Evolutionary conservation across 441 rosid genomes (phyloP).

Genomic region (California macrophylla): DNA sequence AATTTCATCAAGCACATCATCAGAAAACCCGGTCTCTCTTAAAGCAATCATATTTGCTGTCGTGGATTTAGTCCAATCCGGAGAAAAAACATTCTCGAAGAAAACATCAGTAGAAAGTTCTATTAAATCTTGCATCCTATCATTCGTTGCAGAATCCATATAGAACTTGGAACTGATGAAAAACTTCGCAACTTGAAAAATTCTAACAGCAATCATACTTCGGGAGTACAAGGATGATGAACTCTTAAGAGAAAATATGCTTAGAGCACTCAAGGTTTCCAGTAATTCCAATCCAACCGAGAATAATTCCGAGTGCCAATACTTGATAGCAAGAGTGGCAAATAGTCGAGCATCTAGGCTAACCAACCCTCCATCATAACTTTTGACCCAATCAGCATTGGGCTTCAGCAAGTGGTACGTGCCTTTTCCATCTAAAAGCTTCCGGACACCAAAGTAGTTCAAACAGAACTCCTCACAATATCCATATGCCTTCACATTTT

Average conservation of each 20-base stretch:
- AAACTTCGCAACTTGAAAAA: constrained; percentile 29
- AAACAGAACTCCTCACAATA: constrained; percentile 36
- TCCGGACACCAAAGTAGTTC: constrained; percentile 35
- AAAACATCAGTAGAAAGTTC: constrained; percentile 15
- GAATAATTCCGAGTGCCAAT: constrained; percentile 34
- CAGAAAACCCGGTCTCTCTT: constrained; percentile 22
- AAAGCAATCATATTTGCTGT: constrained; percentile 23
- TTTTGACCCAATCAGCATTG: constrained; percentile 29
- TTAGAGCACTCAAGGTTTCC: constrained; percentile 23
- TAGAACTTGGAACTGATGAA: constrained; percentile 22
- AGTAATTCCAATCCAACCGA: constrained; percentile 35
- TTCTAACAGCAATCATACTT: constrained; percentile 17
- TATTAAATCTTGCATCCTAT: constrained; percentile 14
- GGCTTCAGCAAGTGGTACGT: constrained; percentile 24
- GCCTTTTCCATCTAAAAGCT: constrained; percentile 15
- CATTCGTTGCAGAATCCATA: background rate
- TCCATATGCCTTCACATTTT: constrained; percentile 11
- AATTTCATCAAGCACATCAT: constrained; percentile 19
- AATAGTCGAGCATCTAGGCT: constrained; percentile 25
- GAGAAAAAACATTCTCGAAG: constrained; percentile 27
- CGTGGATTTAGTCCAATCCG: constrained; percentile 29
- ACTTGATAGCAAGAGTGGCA: constrained; percentile 25
- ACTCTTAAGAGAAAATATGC: constrained; percentile 1
- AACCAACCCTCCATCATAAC: constrained; percentile 14
- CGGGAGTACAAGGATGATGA: constrained; percentile 22